Evolutionary conservation across 768 basidiomycete species (phyloP).

Genomic region (Lactifluus subvellereus): DNA sequence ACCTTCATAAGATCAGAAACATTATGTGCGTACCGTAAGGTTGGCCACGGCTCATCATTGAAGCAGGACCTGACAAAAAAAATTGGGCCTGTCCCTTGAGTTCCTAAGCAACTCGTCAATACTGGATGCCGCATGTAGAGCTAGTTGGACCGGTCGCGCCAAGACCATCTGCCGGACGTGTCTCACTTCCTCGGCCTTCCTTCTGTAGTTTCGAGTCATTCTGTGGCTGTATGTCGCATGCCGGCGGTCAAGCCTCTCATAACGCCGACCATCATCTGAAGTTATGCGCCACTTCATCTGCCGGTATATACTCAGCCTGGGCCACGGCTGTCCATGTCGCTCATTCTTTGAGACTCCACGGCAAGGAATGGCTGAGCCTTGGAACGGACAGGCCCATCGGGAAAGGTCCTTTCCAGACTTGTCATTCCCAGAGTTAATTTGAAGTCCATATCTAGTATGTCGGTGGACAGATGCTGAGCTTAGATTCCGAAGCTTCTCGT

Average conservation of each 20-base stretch:
- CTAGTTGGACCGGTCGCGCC: not conserved
- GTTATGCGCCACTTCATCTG: not conserved
- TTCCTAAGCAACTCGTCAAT: not conserved
- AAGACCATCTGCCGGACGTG: too few relatives aligned
- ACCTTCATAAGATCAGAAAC: too few relatives aligned
- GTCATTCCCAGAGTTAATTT: not conserved
- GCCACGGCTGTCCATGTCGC: not conserved
- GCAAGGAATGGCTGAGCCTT: not conserved
- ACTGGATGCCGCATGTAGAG: too few relatives aligned
- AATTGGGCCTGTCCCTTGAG: not conserved
- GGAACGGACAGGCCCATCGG: too few relatives aligned
- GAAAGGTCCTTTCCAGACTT: not conserved
- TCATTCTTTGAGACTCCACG: not conserved
- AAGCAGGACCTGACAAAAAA: not conserved
- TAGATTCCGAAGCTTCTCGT: constrained; percentile 55
- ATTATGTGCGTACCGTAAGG: not conserved
- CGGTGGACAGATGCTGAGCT: not conserved
- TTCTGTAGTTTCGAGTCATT: not conserved
- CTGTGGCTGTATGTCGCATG: not conserved
- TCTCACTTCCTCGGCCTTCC: not conserved
- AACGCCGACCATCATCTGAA: not conserved
- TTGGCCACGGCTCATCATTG: not conserved
- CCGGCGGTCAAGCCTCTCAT: not conserved
- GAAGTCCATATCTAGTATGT: not conserved
- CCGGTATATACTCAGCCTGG: not conserved